Evolutionary conservation across 1,139 yeast genomes (phyloP).

Genomic region (Taiozyma sp.): DNA sequence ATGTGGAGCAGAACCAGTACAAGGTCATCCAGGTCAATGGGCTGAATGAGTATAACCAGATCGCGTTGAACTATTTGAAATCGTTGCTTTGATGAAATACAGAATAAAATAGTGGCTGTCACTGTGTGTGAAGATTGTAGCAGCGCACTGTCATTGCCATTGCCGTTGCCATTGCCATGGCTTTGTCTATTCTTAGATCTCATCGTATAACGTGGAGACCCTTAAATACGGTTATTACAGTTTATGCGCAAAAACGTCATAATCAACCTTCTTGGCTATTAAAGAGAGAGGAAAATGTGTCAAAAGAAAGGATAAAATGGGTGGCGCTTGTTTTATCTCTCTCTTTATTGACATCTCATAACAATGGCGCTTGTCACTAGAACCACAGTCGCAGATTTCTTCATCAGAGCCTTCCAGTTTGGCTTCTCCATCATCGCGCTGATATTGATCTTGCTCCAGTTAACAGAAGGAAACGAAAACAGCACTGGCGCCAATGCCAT

Average conservation of each 20-base stretch:
- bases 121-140: too few species aligned
- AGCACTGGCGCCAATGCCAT: background rate
- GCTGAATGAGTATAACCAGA: slow-evolving; percentile 1
- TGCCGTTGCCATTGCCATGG: too few species aligned
- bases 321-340: background rate
- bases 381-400: background rate
- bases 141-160: too few species aligned
- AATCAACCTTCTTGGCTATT: background rate
- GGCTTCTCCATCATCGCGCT: background rate
- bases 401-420: background rate
- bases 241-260: background rate
- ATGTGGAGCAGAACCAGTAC: background rate
- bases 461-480: background rate
- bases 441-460: background rate
- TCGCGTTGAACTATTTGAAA: slow-evolving; percentile 1
- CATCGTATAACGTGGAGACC: too few species aligned
- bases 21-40: slow-evolving; percentile 3
- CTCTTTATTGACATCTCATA: too few species aligned
- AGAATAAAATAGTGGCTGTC: too few species aligned
- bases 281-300: background rate
- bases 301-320: background rate
- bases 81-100: background rate
- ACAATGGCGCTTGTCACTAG: background rate
- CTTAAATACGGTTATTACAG: too few species aligned
- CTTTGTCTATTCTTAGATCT: too few species aligned